Evolutionary conservation across 768 basidiomycete genomes (phyloP), one percentile per base, ranked within the genome.

Genomic region (Sistotremastrum niveocremeum): DNA sequence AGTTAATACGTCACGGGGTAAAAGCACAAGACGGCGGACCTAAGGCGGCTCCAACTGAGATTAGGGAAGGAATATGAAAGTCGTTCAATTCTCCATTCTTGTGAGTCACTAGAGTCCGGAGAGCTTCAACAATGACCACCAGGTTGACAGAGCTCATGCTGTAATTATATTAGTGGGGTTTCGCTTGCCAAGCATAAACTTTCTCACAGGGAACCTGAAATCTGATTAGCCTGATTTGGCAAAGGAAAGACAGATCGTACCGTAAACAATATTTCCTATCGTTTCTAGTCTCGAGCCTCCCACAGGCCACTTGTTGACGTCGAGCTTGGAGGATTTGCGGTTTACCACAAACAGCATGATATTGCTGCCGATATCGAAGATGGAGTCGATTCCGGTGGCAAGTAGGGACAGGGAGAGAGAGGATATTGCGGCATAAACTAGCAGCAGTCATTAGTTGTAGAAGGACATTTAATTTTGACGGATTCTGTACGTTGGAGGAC

Each of bases 141-240:
- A 97, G 63, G 64, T 94, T 97, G 53, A 94, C 91, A 4, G 85
- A 77, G 46, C 76, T 77, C 91, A 95, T 97, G 41, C 89, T 88
- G 50, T 20, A 54, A 5, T 40, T 44, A 20, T 28, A 7, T 11
- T 12, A 34, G 5, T 28, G 9, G 39, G 41, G 3, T 12, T 9
- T 30, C 3, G 10, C 4, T 20, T 8, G 44, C 9, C 11, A 39
- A n/a, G 41, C 9, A 12, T 11, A 41, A 32, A 50, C 41, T 47
- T 42, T 50, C 50, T 51, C 52, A 76, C 76, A 74, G 51, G 47
- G 68, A 69, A 46, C 77, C 79, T 79, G 50, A 6, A 33, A 34
- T n/a, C 34, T 43, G 49, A 47, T 42, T 41, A 46, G 36, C 35
- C 30, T n/a, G 32, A 2, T 10, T 41, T 7, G 8, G 41, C 34